A percentile compares a stretch with the other conserved stretches of the same genome.
Conservation (phyloP, 139 green algal species). For the Chlamydomonas urium region DNA sequence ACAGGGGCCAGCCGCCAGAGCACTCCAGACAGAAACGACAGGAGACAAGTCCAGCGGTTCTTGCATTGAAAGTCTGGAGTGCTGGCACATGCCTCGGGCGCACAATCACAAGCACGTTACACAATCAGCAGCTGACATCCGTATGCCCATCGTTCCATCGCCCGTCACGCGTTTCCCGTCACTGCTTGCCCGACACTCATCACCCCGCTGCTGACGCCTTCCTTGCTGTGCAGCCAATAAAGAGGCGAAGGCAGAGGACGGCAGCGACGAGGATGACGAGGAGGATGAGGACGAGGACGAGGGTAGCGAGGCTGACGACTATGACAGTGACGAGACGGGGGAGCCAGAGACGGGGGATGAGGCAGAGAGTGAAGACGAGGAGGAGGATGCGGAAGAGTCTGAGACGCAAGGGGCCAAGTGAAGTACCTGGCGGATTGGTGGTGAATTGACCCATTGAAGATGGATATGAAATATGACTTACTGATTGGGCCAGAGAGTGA, state of each 20-base stretch:
- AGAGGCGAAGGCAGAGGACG: background rate
- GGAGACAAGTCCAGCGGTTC: background rate
- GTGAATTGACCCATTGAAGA: too few species aligned
- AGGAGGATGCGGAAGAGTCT: background rate
- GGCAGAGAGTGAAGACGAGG: constrained; percentile 2
- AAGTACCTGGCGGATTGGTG: too few species aligned
- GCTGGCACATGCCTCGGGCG: background rate
- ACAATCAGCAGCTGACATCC: too few species aligned
- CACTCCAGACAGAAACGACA: background rate
- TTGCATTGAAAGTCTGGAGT: background rate
- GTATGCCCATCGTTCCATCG: too few species aligned
- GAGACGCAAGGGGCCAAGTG: too few species aligned
- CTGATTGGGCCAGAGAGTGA: too few species aligned
- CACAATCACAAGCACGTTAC: background rate
- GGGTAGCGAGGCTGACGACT: constrained; percentile 21
- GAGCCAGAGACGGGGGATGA: constrained; percentile 19
- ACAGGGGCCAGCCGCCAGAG: background rate
- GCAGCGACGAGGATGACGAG: background rate
- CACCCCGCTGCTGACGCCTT: background rate
- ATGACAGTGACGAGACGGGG: constrained; percentile 28
- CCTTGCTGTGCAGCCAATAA: constrained; percentile 9
- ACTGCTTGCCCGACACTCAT: too few species aligned
- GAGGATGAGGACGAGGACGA: constrained; percentile 16
- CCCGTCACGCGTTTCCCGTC: too few species aligned
- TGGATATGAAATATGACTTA: too few species aligned